These are phyloP conservation scores for Mediolabrus comicus DNA, from an alignment of 108 stramenopile species.

Conservation along the genomic window DNA sequence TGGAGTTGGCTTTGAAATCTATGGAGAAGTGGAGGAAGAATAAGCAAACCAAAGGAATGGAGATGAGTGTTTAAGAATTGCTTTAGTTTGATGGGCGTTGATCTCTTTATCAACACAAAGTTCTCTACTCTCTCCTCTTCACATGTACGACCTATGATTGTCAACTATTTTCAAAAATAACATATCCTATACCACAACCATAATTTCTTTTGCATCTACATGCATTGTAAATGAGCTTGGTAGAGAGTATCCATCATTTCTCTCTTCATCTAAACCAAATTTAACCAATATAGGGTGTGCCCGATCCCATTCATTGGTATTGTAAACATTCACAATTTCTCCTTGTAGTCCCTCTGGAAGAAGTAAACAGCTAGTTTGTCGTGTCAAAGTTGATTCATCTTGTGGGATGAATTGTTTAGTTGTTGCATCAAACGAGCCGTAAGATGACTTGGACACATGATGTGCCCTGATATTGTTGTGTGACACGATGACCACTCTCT, in stretches of 20 bases:
- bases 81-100: too few relatives aligned
- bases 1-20: too few relatives aligned
- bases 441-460: constrained; percentile 14
- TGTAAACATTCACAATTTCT: constrained; percentile 16
- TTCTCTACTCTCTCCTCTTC: too few relatives aligned
- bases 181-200: constrained; percentile 3
- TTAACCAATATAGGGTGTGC: constrained; percentile 32
- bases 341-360: constrained; percentile 26
- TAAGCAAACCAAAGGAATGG: too few relatives aligned
- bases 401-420: constrained; percentile 19
- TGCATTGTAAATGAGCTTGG: constrained; percentile 28
- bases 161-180: too few relatives aligned
- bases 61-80: too few relatives aligned
- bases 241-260: constrained; percentile 7
- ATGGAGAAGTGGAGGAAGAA: too few relatives aligned
- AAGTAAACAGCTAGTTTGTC: constrained; percentile 17
- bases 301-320: constrained; percentile 31
- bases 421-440: constrained; percentile 23
- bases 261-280: constrained; percentile 30
- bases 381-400: constrained; percentile 7
- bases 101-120: too few relatives aligned
- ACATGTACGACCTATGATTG: too few relatives aligned
- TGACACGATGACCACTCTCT: constrained; percentile 7
- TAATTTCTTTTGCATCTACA: constrained; percentile 28
- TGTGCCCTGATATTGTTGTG: constrained; percentile 11